Base-by-base conservation (phyloP, 768 basidiomycete species). In the Phanerochaete carnosa region DNA sequence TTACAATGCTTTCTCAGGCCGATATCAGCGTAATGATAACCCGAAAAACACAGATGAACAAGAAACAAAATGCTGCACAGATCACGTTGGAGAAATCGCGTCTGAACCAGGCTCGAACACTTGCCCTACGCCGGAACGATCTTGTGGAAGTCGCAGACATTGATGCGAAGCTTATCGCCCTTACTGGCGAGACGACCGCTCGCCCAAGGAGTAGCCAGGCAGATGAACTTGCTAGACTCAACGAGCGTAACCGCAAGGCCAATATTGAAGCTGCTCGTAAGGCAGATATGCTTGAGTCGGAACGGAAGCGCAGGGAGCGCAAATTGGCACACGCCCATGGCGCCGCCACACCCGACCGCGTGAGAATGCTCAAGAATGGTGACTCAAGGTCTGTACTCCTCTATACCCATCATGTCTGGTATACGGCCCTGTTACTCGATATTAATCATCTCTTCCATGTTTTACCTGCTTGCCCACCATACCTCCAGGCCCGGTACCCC, bases 181-280 rank as follows among this genome's bases (percentile, higher is more conserved):
- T 90, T 11, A 78, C 60, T 1, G 69, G 71, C 4, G 65, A 60
- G 16, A 33, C 52, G 25, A 16, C 26, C 13, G 19, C 49, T 6
- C 45, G 60, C 51, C 33, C 50, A 11, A 65, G 66, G 23, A 23
- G 58, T 13, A 47, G 7, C 12, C 51, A 29, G 26, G 64, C 58
- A 23, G 67, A 64, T 28, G 63, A 63, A 45, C 79, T 96, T 26
- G 84, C 90, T 16, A 85, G 77, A 69, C 87, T 98, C 57, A 98
- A 96, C 70, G 93, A 95, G 75, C 84, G 94, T 58, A 98, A 98
- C 72, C 83, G 91, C 58, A 88, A 84, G 70, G 88, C 89, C 30
- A 96, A 96, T 59, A 64, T 85, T 65, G 96, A 95, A 68, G 84
- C 84, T 3, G 84, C 94, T 55, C 80, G 91, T 60, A 85, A 83